Evolutionary conservation across 164 flowering plant species (phyloP).

Genomic region (Magnolia officinalis): DNA sequence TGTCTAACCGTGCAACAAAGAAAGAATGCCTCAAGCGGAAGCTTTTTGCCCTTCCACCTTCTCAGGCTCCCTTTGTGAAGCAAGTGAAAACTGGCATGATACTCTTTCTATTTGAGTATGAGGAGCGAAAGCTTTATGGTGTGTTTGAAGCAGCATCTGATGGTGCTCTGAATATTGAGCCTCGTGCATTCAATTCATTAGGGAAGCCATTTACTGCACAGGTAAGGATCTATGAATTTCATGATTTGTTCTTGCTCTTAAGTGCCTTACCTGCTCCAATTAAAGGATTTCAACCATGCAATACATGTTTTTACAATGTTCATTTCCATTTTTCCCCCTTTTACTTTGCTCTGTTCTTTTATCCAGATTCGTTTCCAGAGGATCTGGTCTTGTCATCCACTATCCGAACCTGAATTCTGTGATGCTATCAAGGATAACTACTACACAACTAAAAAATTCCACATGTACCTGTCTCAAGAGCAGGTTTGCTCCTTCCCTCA

Average conservation of each 20-base stretch:
- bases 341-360: not conserved
- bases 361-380: constrained; percentile 21
- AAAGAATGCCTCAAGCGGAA: constrained; percentile 46
- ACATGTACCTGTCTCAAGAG: constrained; percentile 47
- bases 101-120: constrained; percentile 69
- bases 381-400: constrained; percentile 56
- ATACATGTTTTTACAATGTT: not conserved
- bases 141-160: constrained; percentile 58
- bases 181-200: constrained; percentile 38
- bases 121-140: constrained; percentile 58
- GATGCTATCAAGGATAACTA: constrained; percentile 63
- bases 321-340: not conserved
- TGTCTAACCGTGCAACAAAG: constrained; percentile 54
- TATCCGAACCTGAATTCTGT: constrained; percentile 50
- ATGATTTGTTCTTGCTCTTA: not conserved
- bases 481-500: constrained; percentile 40
- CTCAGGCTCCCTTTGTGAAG: constrained; percentile 39
- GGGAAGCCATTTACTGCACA: constrained; percentile 66
- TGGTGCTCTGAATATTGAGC: constrained; percentile 63
- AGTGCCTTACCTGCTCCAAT: not conserved
- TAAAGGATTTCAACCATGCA: no score
- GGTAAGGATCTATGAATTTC: constrained; percentile 29
- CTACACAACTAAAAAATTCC: constrained; percentile 47
- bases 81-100: constrained; percentile 61
- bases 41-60: constrained; percentile 59